A percentile compares a stretch with the other conserved stretches of the same genome.
Evolutionary conservation across 129 eudicot genomes (phyloP).

Genomic region (Lonicera japonica): DNA sequence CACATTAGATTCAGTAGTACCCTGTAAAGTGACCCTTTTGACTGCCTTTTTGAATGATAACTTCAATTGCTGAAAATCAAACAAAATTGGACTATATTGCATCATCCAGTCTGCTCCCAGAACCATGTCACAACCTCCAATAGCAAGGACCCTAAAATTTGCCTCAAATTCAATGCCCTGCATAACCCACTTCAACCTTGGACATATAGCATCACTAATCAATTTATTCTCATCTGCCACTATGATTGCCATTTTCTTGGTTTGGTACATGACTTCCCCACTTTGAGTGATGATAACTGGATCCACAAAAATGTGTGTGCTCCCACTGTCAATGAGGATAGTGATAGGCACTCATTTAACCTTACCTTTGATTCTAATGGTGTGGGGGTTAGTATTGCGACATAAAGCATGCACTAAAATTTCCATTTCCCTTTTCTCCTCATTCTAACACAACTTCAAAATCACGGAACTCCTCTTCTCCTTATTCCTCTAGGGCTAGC

Average conservation of each 20-base stretch:
- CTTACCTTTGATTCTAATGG: neutral
- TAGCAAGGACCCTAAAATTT: neutral
- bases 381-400: neutral
- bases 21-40: neutral
- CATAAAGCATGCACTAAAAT: neutral
- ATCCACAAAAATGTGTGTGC: neutral
- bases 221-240: neutral
- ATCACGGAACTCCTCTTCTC: neutral
- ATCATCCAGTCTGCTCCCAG: neutral
- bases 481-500: neutral
- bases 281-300: neutral
- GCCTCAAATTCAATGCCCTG: neutral
- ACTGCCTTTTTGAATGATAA: neutral
- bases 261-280: neutral
- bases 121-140: neutral
- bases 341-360: neutral
- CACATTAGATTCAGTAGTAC: neutral
- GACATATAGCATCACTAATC: neutral
- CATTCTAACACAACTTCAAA: no score
- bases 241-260: neutral
- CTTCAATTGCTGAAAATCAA: neutral
- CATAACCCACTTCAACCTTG: neutral
- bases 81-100: neutral
- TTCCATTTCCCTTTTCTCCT: neutral
- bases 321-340: neutral